phyloP scores from a whole-genome alignment of 495 filamentous ascomycete genomes.

The Podospora appendiculata region DNA sequence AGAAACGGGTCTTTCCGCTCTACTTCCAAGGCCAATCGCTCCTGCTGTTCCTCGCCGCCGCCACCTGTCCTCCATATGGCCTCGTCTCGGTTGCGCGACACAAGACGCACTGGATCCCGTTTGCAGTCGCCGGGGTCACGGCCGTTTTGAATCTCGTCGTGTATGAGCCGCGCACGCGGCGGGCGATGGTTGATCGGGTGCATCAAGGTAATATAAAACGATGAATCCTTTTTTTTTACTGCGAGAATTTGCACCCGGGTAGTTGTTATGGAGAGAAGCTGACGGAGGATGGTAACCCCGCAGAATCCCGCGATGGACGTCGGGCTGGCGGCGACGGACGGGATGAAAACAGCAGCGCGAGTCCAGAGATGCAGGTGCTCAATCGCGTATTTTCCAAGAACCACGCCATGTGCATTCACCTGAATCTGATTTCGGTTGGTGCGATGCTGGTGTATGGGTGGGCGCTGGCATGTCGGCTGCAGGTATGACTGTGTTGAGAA shows the following conservation, averaged over 20 bases:
- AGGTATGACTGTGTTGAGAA: background rate
- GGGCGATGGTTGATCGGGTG: slow-evolving; percentile 34
- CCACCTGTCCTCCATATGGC: slow-evolving; percentile 39
- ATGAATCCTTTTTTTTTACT: background rate
- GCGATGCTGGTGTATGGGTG: slow-evolving; percentile 46
- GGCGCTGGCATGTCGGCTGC: slow-evolving; percentile 25
- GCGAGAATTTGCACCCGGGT: too few relatives aligned
- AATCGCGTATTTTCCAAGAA: slow-evolving; percentile 39
- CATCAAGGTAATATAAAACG: slow-evolving; percentile 37
- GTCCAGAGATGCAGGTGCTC: slow-evolving; percentile 26
- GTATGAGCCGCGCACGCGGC: slow-evolving; percentile 40
- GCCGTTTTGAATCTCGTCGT: slow-evolving; percentile 39
- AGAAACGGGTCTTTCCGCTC: slow-evolving; percentile 46
- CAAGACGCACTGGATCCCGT: slow-evolving; percentile 28
- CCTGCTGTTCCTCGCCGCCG: slow-evolving; percentile 34
- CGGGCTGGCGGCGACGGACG: background rate
- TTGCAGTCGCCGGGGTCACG: slow-evolving; percentile 29
- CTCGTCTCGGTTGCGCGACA: slow-evolving; percentile 24
- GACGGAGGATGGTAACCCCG: background rate
- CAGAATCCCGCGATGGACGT: slow-evolving; percentile 19
- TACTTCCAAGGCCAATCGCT: slow-evolving; percentile 43
- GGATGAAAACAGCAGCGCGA: slow-evolving; percentile 9
- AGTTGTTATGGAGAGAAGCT: background rate
- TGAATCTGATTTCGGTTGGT: slow-evolving; percentile 44
- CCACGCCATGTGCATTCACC: slow-evolving; percentile 50